Conservation (phyloP, 2,329 filamentous ascomycete genomes). For the Rhynchosporium graminicola region DNA sequence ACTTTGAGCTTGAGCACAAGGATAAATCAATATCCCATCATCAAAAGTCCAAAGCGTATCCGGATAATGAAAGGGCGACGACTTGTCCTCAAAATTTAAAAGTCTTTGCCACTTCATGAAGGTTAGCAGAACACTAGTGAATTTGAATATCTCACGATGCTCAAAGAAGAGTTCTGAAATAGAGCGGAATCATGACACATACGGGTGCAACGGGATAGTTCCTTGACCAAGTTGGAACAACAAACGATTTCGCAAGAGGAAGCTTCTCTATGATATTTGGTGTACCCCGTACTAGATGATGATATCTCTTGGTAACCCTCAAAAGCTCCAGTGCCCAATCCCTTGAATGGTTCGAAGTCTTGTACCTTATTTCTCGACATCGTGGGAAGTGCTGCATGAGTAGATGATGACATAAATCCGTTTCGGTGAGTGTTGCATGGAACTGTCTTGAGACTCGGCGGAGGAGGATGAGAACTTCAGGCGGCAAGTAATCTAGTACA, state of each 20-base stretch:
- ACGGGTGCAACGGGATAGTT: constrained; percentile 44
- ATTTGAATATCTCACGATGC: background rate
- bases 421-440: constrained; percentile 51
- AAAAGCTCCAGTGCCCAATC: constrained; percentile 51
- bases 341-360: background rate
- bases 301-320: constrained; percentile 55
- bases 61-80: constrained; percentile 47
- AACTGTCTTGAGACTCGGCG: constrained; percentile 54
- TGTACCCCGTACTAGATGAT: constrained; percentile 51
- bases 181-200: background rate
- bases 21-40: constrained; percentile 56
- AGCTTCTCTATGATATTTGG: constrained; percentile 50
- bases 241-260: constrained; percentile 43
- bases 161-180: background rate
- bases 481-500: constrained; percentile 50
- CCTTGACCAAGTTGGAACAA: constrained; percentile 34
- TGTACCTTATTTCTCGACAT: constrained; percentile 52
- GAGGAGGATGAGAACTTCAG: constrained; percentile 52
- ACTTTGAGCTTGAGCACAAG: constrained; percentile 37
- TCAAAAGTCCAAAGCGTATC: constrained; percentile 57
- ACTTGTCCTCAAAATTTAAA: constrained; percentile 46
- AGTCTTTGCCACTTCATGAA: constrained; percentile 46
- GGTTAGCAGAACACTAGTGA: background rate
- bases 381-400: constrained; percentile 54
- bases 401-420: constrained; percentile 49